Evolutionary conservation across 1,139 yeast genomes (phyloP).

Genomic region (Geotrichum cucujoidarum): DNA sequence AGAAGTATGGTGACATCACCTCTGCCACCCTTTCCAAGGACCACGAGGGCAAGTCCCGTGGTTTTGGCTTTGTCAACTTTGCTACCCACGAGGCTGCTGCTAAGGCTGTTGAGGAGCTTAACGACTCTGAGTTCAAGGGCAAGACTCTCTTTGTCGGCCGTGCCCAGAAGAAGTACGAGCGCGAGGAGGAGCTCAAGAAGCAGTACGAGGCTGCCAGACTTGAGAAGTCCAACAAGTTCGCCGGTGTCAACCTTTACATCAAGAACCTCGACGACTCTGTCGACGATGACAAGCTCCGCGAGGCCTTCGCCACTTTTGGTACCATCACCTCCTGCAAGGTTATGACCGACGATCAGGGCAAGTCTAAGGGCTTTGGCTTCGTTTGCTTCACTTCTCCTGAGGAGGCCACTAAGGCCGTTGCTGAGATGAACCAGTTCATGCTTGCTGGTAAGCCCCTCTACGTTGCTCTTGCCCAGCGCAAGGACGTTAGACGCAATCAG

Average conservation of each 20-base stretch:
- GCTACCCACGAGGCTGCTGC: slow-evolving; percentile 84
- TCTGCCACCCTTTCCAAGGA: slow-evolving; percentile 80
- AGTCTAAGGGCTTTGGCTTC: slow-evolving; percentile 97
- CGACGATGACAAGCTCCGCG: slow-evolving; percentile 86
- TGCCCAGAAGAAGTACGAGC: slow-evolving; percentile 98
- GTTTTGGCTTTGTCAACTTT: slow-evolving; percentile 93
- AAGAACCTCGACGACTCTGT: slow-evolving; percentile 93
- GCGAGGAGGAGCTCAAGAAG: slow-evolving; percentile 92
- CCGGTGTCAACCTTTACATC: slow-evolving; percentile 94
- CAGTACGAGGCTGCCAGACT: slow-evolving; percentile 90
- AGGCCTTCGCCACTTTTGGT: slow-evolving; percentile 92
- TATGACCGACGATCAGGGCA: slow-evolving; percentile 91
- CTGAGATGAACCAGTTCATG: slow-evolving; percentile 98
- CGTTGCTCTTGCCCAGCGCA: slow-evolving; percentile 98
- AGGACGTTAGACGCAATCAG: slow-evolving; percentile 96
- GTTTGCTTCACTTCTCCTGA: slow-evolving; percentile 97
- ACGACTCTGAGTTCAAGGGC: slow-evolving; percentile 80
- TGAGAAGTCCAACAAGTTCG: slow-evolving; percentile 91
- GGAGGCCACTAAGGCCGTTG: slow-evolving; percentile 97
- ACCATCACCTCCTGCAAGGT: slow-evolving; percentile 94
- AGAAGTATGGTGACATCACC: slow-evolving; percentile 73
- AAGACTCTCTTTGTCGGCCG: slow-evolving; percentile 92
- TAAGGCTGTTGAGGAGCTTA: slow-evolving; percentile 86
- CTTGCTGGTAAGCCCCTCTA: slow-evolving; percentile 93
- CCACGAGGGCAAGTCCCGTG: slow-evolving; percentile 84